Conservation (phyloP, 345 rosid species). For the Acer yangbiense region DNA sequence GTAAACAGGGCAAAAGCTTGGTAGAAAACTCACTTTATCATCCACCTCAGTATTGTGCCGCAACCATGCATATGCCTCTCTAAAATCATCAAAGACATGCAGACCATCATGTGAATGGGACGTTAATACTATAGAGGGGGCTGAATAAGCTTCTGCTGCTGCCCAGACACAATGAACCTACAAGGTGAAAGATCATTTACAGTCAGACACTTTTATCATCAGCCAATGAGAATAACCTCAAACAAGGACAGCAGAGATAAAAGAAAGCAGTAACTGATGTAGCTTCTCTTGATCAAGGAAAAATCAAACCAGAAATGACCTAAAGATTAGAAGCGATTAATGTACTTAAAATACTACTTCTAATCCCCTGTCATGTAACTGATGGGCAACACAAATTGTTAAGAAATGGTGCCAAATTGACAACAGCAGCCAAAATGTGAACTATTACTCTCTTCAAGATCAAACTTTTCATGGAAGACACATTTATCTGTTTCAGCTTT, state of each 20-base stretch:
- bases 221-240: not conserved
- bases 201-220: constrained; percentile 14
- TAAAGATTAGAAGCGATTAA: not conserved
- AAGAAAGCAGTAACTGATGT: constrained; percentile 1
- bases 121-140: constrained; percentile 95
- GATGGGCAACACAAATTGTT: not conserved
- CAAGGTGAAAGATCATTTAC: constrained; percentile 23
- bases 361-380: not conserved
- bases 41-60: constrained; percentile 98
- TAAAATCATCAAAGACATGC: constrained; percentile 97
- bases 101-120: constrained; percentile 74
- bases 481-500: not conserved
- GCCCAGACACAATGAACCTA: constrained; percentile 99
- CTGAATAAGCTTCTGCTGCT: constrained; percentile 99
- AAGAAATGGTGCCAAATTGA: not conserved
- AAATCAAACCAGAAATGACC: not conserved
- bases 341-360: not conserved
- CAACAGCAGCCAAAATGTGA: not conserved
- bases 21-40: constrained; percentile 72
- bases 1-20: not conserved
- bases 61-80: constrained; percentile 97
- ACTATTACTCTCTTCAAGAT: not conserved
- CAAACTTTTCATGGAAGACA: not conserved
- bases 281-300: not conserved
- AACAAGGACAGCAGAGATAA: not conserved